Base-by-base conservation (phyloP, 495 filamentous ascomycete species). In the Barbatosphaeria neglecta region DNA sequence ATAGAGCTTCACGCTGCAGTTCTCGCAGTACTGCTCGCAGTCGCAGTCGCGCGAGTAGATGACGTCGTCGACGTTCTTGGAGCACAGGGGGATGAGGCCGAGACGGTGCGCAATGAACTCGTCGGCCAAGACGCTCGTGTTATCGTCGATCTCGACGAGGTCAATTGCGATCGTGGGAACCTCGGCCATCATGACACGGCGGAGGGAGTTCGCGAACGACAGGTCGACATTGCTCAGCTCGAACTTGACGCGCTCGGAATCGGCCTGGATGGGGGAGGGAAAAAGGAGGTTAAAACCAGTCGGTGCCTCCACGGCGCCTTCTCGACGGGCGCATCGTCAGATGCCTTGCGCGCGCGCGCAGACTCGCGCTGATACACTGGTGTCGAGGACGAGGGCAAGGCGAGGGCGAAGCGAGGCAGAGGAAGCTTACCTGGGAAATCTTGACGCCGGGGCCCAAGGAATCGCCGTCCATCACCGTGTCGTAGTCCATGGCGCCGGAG, bases 91-190 rank as follows among this genome's bases (percentile, higher is more conserved):
- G 48, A 97, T 80, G 24, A 98, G 80, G 24, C 92, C 92, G 4
- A 98, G 77, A 20, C 92, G 85, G 68, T 98, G 92, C 28, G 83
- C 79, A 53, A 98, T 80, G 68, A 97, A 94, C 62, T 98, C 92
- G 64, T 98, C 92, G 33, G 92, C 83, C 8, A 97, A 78, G 3
- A 96, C 88, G 40, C 88, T 90, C 49, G 87, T 95, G 73, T 98
- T 97, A 50, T 71, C 77, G 62, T 92, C 82, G 50, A 97, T 80
- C 67, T 96, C 87, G 41, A 97, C 89, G 2, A 95, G 75, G 59
- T 97, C 90, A 67, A 96, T 89, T 41, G 90, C 90, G 59, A 98
- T 78, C 22, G 88, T 97, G 18, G 90, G 92, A 43, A 98, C 82
- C 68, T 98, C 92, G 63, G 87, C 86, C 50, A 96, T 83, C 68